Evolutionary conservation across 73 alveolate genomes (phyloP), one percentile per base, ranked within the genome.

Genomic region (Paramecium bursaria): DNA sequence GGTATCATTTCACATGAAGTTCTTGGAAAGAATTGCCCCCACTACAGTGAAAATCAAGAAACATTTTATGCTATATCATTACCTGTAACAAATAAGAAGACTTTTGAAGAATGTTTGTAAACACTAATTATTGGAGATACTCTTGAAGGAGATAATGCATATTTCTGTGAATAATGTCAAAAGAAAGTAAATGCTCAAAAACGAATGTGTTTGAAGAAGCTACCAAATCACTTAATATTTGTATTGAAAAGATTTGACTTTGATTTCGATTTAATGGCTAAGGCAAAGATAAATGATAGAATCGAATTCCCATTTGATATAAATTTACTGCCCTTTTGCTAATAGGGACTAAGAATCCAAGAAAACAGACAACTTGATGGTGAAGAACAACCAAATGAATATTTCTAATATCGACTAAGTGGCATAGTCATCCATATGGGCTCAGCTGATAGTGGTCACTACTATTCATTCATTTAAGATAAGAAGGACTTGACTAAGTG

Each of bases 381-480:
- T 35, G 46, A 73, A 5, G 94, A 90, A 27, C 87, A 80, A 50
- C 98, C 97, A 26, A 48, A 73, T 21, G 95, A 93, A 33, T 94
- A 93, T 47, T 95, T 92, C 86, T 90, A 96, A 73, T 97, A 94
- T 87, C 50, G 76, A 48, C 88, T 97, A 25, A 88, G 91, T 82
- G 98, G 99, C 15, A 92, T 96, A 6, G 97, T 95, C 0, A 98
- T 97, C 3, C 99, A 97, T 86, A 79, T 95, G 76, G 99, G 99
- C 10, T 88, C 95, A 30, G 95, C 98, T 55, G 99, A 97, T 74
- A 86, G 96, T 46, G 99, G 99, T 13, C 99, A 97, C 85, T 97
- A 97, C 88, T 97, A 97, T 87, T 96, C 99, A 50, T 96, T 90
- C 88, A 91, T 96, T 51, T 86, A 94, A 86, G 98, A 94, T 61